Base-by-base conservation (phyloP, 2,329 filamentous ascomycete species). In the Pseudocercospora fuligena region DNA sequence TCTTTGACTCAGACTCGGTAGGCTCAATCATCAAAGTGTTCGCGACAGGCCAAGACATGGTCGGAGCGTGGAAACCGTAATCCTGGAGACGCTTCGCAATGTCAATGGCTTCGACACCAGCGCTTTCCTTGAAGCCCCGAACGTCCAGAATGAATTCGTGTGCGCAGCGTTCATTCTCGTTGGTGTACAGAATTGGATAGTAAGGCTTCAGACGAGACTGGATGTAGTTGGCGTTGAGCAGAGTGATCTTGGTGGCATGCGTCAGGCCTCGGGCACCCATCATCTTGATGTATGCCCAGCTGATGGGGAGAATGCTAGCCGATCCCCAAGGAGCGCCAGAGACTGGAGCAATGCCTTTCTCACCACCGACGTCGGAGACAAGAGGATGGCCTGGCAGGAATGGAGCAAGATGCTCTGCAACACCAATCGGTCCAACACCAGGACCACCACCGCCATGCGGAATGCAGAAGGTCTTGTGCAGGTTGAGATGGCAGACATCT, bases 391-490 rank as follows among this genome's bases (percentile, higher is more conserved):
- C 88, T 4, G 94, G 93, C 14, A 97, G 85, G 84, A 89, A 93
- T 5, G 88, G 88, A 6, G 86, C 82, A 59, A 98, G 88, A 75
- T 96, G 92, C 67, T 88, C 82, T 78, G 94, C 95, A 63, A 97
- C 94, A 77, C 93, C 94, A 72, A 98, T 97, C 61, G 94, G 94
- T 1, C 94, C 94, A 43, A 97, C 92, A 74, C 94, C 94, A 9
- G 94, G 94, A 16, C 94, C 94, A 71, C 94, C 94, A 70, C 94
- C 94, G 63, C 94, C 94, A 80, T 98, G 94, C 56, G 94, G 94
- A 75, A 98, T 98, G 79, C 94, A 98, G 85, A 98, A 98, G 2
- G 94, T 98, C 87, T 98, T 98, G 88, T 98, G 94, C 49, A 98
- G 86, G 81, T 98, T 98, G 67, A 98, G 85, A 83, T 97, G 94